phyloP scores from a whole-genome alignment of 2,329 filamentous ascomycete genomes.

The Westerdykella ornata region DNA sequence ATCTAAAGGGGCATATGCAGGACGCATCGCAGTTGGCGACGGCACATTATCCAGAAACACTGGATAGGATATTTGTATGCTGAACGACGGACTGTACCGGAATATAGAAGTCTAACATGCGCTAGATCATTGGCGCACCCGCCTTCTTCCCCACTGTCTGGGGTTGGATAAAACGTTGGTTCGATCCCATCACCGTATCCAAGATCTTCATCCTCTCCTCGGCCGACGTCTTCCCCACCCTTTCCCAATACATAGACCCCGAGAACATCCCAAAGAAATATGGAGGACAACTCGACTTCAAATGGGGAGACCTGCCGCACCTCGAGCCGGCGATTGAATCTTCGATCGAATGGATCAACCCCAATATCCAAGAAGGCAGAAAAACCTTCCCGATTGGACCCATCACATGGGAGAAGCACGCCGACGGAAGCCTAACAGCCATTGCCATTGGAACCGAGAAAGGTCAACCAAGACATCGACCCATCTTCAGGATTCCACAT shows the following conservation, averaged over 20 bases:
- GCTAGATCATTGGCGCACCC: conserved; percentile 76
- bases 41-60: conserved; percentile 88
- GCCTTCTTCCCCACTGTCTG: conserved; percentile 87
- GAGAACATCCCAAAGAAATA: conserved; percentile 83
- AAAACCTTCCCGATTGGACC: conserved; percentile 44
- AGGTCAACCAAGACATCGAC: conserved; percentile 35
- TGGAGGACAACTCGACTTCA: conserved; percentile 77
- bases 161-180: conserved; percentile 95
- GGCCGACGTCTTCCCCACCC: conserved; percentile 66
- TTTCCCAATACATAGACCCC: conserved; percentile 73
- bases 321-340: conserved; percentile 54
- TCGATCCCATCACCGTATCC: conserved; percentile 72
- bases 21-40: conserved; percentile 81
- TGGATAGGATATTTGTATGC: conserved; percentile 69
- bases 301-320: conserved; percentile 67
- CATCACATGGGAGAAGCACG: conserved; percentile 42
- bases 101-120: conserved; percentile 4
- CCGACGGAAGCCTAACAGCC: conserved; percentile 40
- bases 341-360: conserved; percentile 38
- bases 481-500: conserved; percentile 37
- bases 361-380: conserved; percentile 25
- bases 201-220: conserved; percentile 88
- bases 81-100: background rate
- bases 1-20: conserved; percentile 89
- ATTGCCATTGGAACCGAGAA: conserved; percentile 42